A percentile compares a stretch with the other conserved stretches of the same genome.
Conservation (phyloP, 495 filamentous ascomycete species). For the Trichoderma parareesei region DNA sequence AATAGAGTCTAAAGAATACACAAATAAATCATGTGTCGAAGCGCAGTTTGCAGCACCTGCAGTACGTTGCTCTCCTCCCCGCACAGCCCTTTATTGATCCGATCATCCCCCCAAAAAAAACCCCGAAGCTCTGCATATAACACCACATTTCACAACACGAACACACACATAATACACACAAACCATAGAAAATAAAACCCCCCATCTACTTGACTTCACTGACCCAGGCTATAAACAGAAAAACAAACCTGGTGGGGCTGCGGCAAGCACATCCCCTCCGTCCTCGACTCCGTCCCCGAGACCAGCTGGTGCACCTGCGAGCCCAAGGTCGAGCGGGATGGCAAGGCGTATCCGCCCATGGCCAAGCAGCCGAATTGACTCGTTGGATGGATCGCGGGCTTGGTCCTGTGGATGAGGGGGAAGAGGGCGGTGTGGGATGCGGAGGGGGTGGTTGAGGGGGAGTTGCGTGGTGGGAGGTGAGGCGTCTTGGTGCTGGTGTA, state of each 20-base stretch:
- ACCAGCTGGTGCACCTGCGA: slow-evolving; percentile 56
- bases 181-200: not conserved
- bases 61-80: slow-evolving; percentile 19
- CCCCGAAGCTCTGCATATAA: too few species aligned
- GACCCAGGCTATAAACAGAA: slow-evolving; percentile 31
- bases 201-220: not conserved
- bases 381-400: not conserved
- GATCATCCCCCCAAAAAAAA: too few species aligned
- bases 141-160: too few species aligned
- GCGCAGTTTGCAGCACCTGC: slow-evolving; percentile 22
- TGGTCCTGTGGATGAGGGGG: slow-evolving; percentile 9
- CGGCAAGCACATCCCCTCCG: slow-evolving; percentile 56
- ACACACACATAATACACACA: not conserved
- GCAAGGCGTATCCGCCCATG: slow-evolving; percentile 54
- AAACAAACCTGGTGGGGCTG: slow-evolving; percentile 67
- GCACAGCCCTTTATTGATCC: too few species aligned
- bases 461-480: not conserved
- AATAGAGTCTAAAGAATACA: too few species aligned
- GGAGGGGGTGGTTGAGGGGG: slow-evolving; percentile 11
- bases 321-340: slow-evolving; percentile 52
- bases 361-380: slow-evolving; percentile 22
- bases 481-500: not conserved
- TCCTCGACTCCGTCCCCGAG: slow-evolving; percentile 55
- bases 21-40: slow-evolving; percentile 23
- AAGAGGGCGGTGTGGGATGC: slow-evolving; percentile 10